Conservation (phyloP, 2,329 filamentous ascomycete species). For the Dactylellina parvicollis region DNA sequence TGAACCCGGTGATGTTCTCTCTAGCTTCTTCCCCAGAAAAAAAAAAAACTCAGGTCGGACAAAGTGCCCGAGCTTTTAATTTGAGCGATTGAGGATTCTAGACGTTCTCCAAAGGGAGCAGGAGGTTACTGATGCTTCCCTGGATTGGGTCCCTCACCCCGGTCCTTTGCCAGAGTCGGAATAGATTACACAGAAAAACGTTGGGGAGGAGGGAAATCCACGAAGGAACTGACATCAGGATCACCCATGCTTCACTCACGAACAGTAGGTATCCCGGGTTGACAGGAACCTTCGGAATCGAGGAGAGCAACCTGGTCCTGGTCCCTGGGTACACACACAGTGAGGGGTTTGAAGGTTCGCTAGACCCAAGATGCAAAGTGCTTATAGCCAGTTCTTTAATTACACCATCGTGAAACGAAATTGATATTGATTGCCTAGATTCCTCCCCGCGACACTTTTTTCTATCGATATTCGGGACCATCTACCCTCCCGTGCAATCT, state of each 20-base stretch:
- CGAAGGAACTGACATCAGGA: no score
- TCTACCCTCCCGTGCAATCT: background rate
- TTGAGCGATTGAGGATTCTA: no score
- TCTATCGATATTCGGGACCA: slow-evolving; percentile 26
- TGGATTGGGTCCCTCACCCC: no score
- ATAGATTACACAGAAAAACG: no score
- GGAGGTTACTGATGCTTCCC: no score
- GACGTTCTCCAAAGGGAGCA: no score
- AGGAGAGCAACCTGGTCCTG: background rate
- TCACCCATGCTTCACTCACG: background rate
- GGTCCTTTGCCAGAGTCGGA: no score
- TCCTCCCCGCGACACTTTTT: slow-evolving; percentile 26
- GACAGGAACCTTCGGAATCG: background rate
- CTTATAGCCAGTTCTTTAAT: slow-evolving; percentile 3
- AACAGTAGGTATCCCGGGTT: slow-evolving; percentile 21
- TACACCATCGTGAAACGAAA: slow-evolving; percentile 10
- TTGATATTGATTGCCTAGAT: slow-evolving; percentile 28
- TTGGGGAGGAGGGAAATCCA: no score
- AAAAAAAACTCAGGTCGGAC: no score
- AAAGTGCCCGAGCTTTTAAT: no score
- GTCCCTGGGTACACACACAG: background rate
- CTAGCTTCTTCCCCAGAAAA: no score
- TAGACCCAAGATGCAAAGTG: slow-evolving; percentile 44
- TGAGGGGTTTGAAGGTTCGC: background rate
- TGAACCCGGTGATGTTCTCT: slow-evolving; percentile 20